These are phyloP conservation scores for Hibiscus syriacus DNA, from an alignment of 345 rosid species.

Conservation along the genomic window DNA sequence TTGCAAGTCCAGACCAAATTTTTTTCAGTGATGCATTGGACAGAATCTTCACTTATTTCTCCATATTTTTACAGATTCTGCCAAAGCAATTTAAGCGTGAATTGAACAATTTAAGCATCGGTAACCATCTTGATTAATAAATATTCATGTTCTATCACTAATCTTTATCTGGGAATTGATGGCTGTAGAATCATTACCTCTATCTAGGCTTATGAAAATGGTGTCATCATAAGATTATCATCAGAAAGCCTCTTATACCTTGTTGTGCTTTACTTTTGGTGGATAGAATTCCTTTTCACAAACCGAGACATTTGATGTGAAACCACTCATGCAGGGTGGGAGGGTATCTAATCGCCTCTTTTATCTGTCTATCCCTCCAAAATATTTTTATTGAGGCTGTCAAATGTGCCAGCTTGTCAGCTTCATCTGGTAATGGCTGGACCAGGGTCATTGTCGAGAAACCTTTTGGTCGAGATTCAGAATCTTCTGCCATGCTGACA, in stretches of 20 bases:
- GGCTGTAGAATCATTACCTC: not conserved
- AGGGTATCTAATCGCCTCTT: slow-evolving; percentile 84
- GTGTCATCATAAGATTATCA: not conserved
- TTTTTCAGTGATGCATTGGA: not conserved
- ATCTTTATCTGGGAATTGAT: not conserved
- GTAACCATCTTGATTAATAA: not conserved
- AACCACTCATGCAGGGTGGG: slow-evolving; percentile 47
- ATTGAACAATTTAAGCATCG: not conserved
- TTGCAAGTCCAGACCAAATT: not conserved
- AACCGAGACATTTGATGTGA: slow-evolving; percentile 8
- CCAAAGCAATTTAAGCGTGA: not conserved
- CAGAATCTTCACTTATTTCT: not conserved
- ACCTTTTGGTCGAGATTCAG: slow-evolving; percentile 98
- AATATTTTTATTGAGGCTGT: slow-evolving; percentile 93
- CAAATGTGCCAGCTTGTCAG: slow-evolving; percentile 79
- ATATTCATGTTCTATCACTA: not conserved
- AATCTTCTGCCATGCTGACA: slow-evolving; percentile 89
- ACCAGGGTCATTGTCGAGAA: slow-evolving; percentile 98
- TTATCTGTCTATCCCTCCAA: slow-evolving; percentile 91
- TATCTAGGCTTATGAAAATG: not conserved
- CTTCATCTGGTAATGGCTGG: slow-evolving; percentile 93
- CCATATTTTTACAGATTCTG: not conserved
- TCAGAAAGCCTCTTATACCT: not conserved
- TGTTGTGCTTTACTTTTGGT: not conserved
- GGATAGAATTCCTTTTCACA: not conserved